Percentiles rank a stretch among this genome's conserved stretches.
These are phyloP conservation scores for Russula griseocarnosa DNA, from an alignment of 768 basidiomycete species.

Conservation along the genomic window DNA sequence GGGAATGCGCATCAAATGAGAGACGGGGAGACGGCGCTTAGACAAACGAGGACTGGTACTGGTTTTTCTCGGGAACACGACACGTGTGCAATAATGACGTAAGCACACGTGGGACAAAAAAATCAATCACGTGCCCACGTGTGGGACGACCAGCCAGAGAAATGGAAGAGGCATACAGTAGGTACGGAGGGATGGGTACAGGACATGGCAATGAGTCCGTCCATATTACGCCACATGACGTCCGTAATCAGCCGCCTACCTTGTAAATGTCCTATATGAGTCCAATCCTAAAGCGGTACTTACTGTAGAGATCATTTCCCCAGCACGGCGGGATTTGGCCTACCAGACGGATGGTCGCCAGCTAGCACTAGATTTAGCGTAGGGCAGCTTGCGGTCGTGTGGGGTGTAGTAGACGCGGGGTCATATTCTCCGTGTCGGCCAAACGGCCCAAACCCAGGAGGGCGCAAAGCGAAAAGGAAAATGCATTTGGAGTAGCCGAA, in stretches of 20 bases:
- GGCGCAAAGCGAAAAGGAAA: too few relatives aligned
- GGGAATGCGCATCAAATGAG: too few relatives aligned
- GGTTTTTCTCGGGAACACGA: too few relatives aligned
- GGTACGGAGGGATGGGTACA: not conserved
- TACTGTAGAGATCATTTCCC: too few relatives aligned
- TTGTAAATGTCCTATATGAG: not conserved
- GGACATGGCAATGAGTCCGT: not conserved
- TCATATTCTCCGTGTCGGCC: not conserved
- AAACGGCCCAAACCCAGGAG: not conserved
- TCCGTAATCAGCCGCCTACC: too few relatives aligned
- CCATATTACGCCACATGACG: too few relatives aligned
- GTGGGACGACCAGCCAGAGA: too few relatives aligned
- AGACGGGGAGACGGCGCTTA: not conserved
- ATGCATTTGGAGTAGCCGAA: too few relatives aligned
- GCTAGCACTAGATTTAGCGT: not conserved
- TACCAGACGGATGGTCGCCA: not conserved
- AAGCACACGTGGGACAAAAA: not conserved
- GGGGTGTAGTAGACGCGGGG: not conserved
- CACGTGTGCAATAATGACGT: not conserved
- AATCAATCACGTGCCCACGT: too few relatives aligned
- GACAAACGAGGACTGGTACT: too few relatives aligned
- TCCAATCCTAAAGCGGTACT: not conserved
- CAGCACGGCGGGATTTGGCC: too few relatives aligned
- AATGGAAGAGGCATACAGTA: too few relatives aligned
- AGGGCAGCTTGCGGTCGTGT: not conserved